Conservation (phyloP, 2,329 filamentous ascomycete species). For the Huntiella bhutanensis region DNA sequence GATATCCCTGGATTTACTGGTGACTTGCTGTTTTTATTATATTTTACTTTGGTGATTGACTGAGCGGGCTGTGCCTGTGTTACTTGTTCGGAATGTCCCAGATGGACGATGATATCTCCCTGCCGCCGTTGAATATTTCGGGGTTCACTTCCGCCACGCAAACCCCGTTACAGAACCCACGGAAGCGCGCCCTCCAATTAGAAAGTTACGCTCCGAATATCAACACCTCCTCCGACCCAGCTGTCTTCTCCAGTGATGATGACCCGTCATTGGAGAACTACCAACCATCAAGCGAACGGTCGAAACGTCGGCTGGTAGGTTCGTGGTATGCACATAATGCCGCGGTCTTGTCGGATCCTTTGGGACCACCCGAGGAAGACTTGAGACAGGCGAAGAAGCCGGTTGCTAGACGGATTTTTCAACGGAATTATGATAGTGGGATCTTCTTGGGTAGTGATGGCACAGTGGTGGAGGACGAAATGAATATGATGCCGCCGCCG, state of each 20-base stretch:
- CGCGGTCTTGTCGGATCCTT: slow-evolving; percentile 28
- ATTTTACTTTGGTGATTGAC: no score
- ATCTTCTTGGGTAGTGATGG: slow-evolving; percentile 44
- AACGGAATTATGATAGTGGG: slow-evolving; percentile 46
- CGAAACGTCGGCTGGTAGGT: slow-evolving; percentile 45
- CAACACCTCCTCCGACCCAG: slow-evolving; percentile 49
- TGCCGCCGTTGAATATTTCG: slow-evolving; percentile 18
- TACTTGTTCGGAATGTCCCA: no score
- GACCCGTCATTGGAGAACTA: slow-evolving; percentile 50
- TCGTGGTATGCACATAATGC: slow-evolving; percentile 43
- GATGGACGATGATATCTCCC: slow-evolving; percentile 11
- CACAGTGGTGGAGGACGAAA: slow-evolving; percentile 4
- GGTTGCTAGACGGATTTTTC: slow-evolving; percentile 32
- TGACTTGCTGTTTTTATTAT: no score
- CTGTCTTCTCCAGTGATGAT: slow-evolving; percentile 54
- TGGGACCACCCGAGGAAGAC: slow-evolving; percentile 22
- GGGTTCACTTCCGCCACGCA: not conserved
- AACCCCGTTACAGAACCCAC: slow-evolving; percentile 18
- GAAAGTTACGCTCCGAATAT: slow-evolving; percentile 20
- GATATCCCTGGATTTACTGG: no score
- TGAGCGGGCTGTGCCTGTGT: no score
- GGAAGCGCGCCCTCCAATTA: slow-evolving; percentile 21
- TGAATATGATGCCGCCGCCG: slow-evolving; percentile 3
- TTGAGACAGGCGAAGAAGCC: slow-evolving; percentile 15
- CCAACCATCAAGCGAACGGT: slow-evolving; percentile 24